Evolutionary conservation across 2,329 filamentous ascomycete species (phyloP).

Genomic region (Colletotrichum echinochloae): DNA sequence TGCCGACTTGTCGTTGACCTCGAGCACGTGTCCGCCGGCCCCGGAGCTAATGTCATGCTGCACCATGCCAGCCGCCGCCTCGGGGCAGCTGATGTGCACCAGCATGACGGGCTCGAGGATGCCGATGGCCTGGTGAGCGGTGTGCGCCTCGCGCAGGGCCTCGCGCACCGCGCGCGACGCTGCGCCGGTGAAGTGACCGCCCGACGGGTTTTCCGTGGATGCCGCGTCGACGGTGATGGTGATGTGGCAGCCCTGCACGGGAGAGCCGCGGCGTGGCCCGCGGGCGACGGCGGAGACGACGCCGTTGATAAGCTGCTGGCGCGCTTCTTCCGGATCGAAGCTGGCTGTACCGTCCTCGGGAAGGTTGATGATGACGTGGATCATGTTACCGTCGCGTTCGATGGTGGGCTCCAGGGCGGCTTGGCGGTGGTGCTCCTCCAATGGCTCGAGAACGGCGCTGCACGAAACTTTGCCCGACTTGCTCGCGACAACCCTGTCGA

Average conservation of each 20-base stretch:
- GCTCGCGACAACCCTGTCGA: slow-evolving; percentile 84
- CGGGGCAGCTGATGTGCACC: slow-evolving; percentile 86
- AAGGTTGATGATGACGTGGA: slow-evolving; percentile 66
- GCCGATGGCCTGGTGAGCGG: slow-evolving; percentile 63
- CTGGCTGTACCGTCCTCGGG: slow-evolving; percentile 60
- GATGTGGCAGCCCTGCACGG: slow-evolving; percentile 81
- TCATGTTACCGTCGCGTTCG: slow-evolving; percentile 78
- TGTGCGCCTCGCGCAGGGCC: slow-evolving; percentile 73
- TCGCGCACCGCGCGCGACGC: slow-evolving; percentile 72
- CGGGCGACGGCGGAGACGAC: slow-evolving; percentile 85
- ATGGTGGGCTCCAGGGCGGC: slow-evolving; percentile 56
- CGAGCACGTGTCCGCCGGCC: slow-evolving; percentile 78
- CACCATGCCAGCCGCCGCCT: slow-evolving; percentile 82
- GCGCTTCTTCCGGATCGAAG: slow-evolving; percentile 63
- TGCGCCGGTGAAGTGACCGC: slow-evolving; percentile 75
- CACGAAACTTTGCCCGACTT: slow-evolving; percentile 84
- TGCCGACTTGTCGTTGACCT: slow-evolving; percentile 70
- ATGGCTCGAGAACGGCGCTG: slow-evolving; percentile 74
- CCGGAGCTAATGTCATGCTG: slow-evolving; percentile 84
- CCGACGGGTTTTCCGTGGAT: slow-evolving; percentile 67
- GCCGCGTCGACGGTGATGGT: slow-evolving; percentile 74
- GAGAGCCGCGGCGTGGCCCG: slow-evolving; percentile 83
- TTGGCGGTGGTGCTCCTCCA: slow-evolving; percentile 56
- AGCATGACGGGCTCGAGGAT: slow-evolving; percentile 96
- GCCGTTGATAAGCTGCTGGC: slow-evolving; percentile 78